Conservation (phyloP, 768 basidiomycete genomes). For the Collybiopsis confluens region DNA sequence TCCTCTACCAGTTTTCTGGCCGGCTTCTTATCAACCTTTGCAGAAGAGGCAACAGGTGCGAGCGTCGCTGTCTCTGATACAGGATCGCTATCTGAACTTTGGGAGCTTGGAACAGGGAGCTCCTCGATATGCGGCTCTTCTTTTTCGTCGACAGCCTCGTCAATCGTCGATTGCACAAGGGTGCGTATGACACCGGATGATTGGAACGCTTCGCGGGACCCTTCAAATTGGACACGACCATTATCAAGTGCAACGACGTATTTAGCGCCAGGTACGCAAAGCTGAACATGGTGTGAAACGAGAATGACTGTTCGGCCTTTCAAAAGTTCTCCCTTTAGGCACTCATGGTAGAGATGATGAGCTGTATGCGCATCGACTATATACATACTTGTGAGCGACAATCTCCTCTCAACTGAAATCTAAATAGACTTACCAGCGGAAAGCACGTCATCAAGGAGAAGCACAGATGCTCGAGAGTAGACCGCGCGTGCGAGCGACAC, state of each 20-base stretch:
- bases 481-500: slow-evolving; percentile 82
- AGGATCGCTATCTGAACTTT: background rate
- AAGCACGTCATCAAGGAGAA: slow-evolving; percentile 82
- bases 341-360: slow-evolving; percentile 79
- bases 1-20: slow-evolving; percentile 86
- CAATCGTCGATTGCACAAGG: slow-evolving; percentile 55
- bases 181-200: slow-evolving; percentile 61
- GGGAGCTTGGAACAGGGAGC: slow-evolving; percentile 14
- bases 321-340: slow-evolving; percentile 81
- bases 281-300: slow-evolving; percentile 92
- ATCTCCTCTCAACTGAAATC: background rate
- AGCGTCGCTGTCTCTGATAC: slow-evolving; percentile 27
- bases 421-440: slow-evolving; percentile 37
- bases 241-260: slow-evolving; percentile 85
- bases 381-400: slow-evolving; percentile 4
- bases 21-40: slow-evolving; percentile 44
- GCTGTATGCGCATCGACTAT: slow-evolving; percentile 91
- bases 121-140: slow-evolving; percentile 39
- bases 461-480: slow-evolving; percentile 78
- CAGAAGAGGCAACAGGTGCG: slow-evolving; percentile 11
- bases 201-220: slow-evolving; percentile 60
- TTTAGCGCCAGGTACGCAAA: slow-evolving; percentile 74
- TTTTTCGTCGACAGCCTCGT: slow-evolving; percentile 32
- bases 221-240: slow-evolving; percentile 74
- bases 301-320: slow-evolving; percentile 80